A percentile compares a stretch with the other conserved stretches of the same genome.
phyloP scores from a whole-genome alignment of 352 stramenopile species.

The Globisporangium okanoganense region DNA sequence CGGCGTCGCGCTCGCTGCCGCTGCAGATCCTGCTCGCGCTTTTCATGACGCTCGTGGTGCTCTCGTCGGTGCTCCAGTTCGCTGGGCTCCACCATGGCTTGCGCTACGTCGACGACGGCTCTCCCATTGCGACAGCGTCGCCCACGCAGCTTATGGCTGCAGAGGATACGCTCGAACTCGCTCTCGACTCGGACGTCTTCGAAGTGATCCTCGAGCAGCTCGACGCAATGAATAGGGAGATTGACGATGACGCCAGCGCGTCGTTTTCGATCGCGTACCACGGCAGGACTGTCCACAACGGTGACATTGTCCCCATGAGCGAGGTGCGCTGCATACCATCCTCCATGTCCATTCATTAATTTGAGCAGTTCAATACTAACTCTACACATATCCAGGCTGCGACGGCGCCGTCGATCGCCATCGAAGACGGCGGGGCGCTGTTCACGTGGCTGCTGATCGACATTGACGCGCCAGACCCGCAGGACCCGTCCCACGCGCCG shows the following conservation, averaged over 20 bases:
- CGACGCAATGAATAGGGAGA: neutral
- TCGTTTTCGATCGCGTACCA: constrained; percentile 28
- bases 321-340: constrained; percentile 18
- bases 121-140: neutral
- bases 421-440: constrained; percentile 20
- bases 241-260: neutral
- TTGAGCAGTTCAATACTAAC: neutral
- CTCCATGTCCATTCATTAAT: neutral
- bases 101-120: constrained; percentile 6
- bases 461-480: constrained; percentile 59
- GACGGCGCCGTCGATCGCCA: constrained; percentile 24
- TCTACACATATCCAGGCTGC: neutral
- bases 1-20: constrained; percentile 27
- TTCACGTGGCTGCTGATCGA: constrained; percentile 72
- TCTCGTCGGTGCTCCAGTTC: constrained; percentile 22
- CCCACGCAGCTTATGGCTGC: constrained; percentile 5
- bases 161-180: neutral
- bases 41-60: constrained; percentile 26
- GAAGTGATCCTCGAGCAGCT: constrained; percentile 15
- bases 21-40: constrained; percentile 30
- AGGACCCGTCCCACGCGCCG: constrained; percentile 46
- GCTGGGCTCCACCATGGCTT: constrained; percentile 19
- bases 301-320: constrained; percentile 31
- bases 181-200: constrained; percentile 10
- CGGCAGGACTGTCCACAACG: constrained; percentile 14